Evolutionary conservation across 148 eudicot genomes (phyloP).

Genomic region (Rhododendron henanense): DNA sequence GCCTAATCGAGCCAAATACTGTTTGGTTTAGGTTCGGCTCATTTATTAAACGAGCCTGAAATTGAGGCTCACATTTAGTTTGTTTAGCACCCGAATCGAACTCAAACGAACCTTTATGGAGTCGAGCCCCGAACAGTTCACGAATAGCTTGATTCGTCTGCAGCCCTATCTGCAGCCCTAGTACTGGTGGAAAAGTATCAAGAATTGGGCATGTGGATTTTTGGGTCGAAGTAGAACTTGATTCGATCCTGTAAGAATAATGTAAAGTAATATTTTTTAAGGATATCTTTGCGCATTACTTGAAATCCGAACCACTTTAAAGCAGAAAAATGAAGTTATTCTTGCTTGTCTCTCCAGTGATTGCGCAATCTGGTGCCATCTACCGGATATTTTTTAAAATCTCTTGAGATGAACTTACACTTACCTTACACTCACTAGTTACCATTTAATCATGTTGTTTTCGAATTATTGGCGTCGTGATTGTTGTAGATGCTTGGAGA

Average conservation of each 20-base stretch:
- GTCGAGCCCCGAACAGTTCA: neutral
- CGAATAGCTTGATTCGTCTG: neutral
- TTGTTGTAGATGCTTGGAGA: constrained; percentile 83
- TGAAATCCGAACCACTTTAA: neutral
- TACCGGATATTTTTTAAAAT: neutral
- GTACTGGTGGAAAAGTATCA: neutral
- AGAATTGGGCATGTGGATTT: neutral
- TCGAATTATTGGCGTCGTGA: neutral
- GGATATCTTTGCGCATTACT: neutral
- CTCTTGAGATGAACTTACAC: neutral
- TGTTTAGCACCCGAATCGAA: neutral
- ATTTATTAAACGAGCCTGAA: neutral
- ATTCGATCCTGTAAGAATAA: neutral
- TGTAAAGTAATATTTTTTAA: neutral
- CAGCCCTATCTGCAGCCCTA: neutral
- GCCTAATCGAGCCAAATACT: neutral
- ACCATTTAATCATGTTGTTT: neutral
- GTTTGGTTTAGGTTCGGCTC: neutral
- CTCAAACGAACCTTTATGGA: neutral
- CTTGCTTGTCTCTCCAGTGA: neutral
- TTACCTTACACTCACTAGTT: neutral
- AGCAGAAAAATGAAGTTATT: neutral
- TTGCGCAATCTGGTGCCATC: neutral
- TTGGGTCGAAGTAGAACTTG: neutral
- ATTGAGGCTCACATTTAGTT: neutral